A percentile compares a stretch with the other conserved stretches of the same genome.
These are phyloP conservation scores for Thielaviopsis populi DNA, from an alignment of 2,329 filamentous ascomycete species.

Conservation along the genomic window DNA sequence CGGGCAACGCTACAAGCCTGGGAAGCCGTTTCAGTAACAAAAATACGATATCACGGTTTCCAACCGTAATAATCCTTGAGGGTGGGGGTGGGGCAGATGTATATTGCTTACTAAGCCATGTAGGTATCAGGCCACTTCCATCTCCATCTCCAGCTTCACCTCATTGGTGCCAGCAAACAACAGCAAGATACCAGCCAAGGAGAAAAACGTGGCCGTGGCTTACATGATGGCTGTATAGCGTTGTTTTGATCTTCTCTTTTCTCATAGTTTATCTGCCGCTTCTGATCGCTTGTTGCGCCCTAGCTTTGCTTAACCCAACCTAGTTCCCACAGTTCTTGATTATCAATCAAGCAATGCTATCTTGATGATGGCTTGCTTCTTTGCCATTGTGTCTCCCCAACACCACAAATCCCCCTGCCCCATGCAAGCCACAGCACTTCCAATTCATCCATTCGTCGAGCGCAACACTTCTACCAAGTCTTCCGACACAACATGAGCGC, in stretches of 20 bases:
- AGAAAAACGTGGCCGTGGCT: no score
- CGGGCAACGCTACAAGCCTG: neutral
- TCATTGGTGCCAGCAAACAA: constrained; percentile 6
- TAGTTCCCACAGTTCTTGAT: constrained; percentile 1
- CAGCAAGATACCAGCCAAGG: neutral
- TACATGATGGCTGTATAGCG: no score
- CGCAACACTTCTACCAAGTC: neutral
- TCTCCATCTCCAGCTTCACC: neutral
- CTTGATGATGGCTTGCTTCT: neutral
- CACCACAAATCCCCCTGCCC: neutral
- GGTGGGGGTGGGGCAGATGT: neutral
- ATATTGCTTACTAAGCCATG: neutral
- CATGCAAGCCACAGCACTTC: neutral
- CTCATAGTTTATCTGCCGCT: neutral
- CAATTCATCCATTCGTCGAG: neutral
- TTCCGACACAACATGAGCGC: neutral
- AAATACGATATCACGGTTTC: neutral
- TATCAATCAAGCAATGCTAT: constrained; percentile 13
- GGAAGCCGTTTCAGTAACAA: neutral
- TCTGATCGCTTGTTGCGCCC: no score
- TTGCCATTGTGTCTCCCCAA: neutral
- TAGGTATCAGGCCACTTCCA: neutral
- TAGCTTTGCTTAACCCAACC: neutral
- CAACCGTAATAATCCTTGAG: neutral
- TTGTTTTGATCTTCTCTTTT: neutral